These are phyloP conservation scores for Fomitopsis betulina DNA, from an alignment of 1,284 basidiomycete genomes.

Conservation along the genomic window DNA sequence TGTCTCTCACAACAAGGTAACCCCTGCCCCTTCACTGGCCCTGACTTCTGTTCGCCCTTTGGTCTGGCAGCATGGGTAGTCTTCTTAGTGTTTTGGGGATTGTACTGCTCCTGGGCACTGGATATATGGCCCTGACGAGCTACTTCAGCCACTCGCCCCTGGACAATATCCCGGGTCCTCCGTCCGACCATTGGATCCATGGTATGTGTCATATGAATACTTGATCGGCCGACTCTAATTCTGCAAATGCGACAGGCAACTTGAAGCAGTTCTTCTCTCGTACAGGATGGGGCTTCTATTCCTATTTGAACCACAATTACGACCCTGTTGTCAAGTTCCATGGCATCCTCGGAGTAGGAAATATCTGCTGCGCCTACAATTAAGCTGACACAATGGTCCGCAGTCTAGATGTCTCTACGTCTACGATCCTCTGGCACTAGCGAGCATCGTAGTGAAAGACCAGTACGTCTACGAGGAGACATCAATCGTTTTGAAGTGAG, in stretches of 20 bases:
- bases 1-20: too few relatives aligned
- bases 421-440: conserved; percentile 24
- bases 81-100: too few relatives aligned
- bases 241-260: neutral
- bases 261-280: neutral
- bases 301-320: conserved; percentile 14
- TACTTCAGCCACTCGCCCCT: conserved; percentile 6
- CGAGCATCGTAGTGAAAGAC: conserved; percentile 29
- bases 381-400: neutral
- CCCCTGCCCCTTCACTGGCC: too few relatives aligned
- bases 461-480: conserved; percentile 25
- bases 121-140: too few relatives aligned
- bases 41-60: too few relatives aligned
- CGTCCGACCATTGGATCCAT: conserved; percentile 9
- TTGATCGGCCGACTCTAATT: too few relatives aligned
- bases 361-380: neutral
- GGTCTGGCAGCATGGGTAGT: too few relatives aligned
- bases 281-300: conserved; percentile 15
- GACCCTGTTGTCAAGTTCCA: conserved; percentile 16
- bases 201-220: conserved; percentile 8
- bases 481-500: neutral
- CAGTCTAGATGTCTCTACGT: conserved; percentile 18
- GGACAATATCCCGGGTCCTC: conserved; percentile 19
- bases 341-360: conserved; percentile 12
- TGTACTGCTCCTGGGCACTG: too few relatives aligned